These are phyloP conservation scores for Fusarium dimerum DNA, from an alignment of 2,329 filamentous ascomycete genomes.

Conservation along the genomic window DNA sequence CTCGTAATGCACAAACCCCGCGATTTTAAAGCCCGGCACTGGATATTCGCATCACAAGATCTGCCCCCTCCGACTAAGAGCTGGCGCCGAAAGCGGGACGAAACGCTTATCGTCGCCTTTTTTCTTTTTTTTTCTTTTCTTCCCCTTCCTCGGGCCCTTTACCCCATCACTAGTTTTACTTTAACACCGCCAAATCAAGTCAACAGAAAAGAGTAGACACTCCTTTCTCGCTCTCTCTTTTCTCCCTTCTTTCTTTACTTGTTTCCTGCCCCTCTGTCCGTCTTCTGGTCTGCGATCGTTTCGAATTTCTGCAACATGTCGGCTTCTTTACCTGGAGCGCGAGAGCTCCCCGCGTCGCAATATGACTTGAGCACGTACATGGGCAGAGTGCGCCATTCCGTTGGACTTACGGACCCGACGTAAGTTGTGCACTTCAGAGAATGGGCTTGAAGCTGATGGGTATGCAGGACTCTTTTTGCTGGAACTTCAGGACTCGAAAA, in stretches of 20 bases:
- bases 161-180: slow-evolving; percentile 20
- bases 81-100: slow-evolving; percentile 33
- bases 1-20: slow-evolving; percentile 10
- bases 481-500: slow-evolving; percentile 76
- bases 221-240: not conserved
- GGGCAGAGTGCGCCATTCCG: slow-evolving; percentile 88
- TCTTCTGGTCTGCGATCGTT: not conserved
- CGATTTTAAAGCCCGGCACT: slow-evolving; percentile 14
- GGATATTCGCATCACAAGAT: slow-evolving; percentile 5
- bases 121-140: slow-evolving; percentile 18
- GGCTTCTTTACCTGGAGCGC: slow-evolving; percentile 63
- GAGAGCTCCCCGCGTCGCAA: slow-evolving; percentile 87
- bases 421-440: slow-evolving; percentile 51
- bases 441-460: slow-evolving; percentile 7
- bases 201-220: slow-evolving; percentile 1
- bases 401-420: slow-evolving; percentile 92
- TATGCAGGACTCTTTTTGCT: slow-evolving; percentile 77
- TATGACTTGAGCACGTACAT: slow-evolving; percentile 93
- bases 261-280: not conserved
- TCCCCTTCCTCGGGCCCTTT: slow-evolving; percentile 15
- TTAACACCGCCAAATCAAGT: slow-evolving; percentile 7
- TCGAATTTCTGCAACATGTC: slow-evolving; percentile 51
- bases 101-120: slow-evolving; percentile 33
- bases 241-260: too few relatives aligned
- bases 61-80: slow-evolving; percentile 12